Conservation (phyloP, 129 eudicot genomes). For the Mikania micrantha region DNA sequence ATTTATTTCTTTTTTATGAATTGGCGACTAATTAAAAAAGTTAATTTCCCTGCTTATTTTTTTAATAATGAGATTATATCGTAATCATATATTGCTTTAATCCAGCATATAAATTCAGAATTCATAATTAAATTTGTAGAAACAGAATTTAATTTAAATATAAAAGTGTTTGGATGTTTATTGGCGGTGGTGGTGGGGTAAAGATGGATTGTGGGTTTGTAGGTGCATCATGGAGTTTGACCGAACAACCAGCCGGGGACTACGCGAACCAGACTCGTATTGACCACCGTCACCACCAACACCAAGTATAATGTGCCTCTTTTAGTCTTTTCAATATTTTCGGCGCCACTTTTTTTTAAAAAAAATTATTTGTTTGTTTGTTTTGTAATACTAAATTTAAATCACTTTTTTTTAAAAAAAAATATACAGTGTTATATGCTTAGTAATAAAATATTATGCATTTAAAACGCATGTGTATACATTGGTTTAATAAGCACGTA, state of each 20-base stretch:
- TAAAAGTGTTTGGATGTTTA: not conserved
- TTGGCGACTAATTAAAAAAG: too few relatives aligned
- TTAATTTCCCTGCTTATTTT: too few relatives aligned
- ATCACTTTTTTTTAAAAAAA: not conserved
- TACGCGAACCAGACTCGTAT: slow-evolving; percentile 5
- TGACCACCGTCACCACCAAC: slow-evolving; percentile 30
- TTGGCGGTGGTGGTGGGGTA: not conserved
- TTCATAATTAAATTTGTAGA: too few relatives aligned
- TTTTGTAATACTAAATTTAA: not conserved
- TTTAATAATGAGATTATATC: too few relatives aligned
- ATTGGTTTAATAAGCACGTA: too few relatives aligned
- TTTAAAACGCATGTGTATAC: too few relatives aligned
- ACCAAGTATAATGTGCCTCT: not conserved
- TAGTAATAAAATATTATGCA: too few relatives aligned
- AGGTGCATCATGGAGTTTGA: not conserved
- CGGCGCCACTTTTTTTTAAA: slow-evolving; percentile 6
- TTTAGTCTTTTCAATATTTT: not conserved
- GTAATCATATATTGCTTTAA: too few relatives aligned
- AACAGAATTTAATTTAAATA: too few relatives aligned
- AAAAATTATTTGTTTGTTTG: not conserved
- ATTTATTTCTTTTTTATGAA: too few relatives aligned
- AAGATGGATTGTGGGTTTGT: not conserved
- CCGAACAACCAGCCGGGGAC: slow-evolving; percentile 19
- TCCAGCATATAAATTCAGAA: too few relatives aligned
- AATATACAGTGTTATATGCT: too few relatives aligned